These are phyloP conservation scores for Kwoniella botswanensis DNA, from an alignment of 768 basidiomycete species.

Conservation along the genomic window DNA sequence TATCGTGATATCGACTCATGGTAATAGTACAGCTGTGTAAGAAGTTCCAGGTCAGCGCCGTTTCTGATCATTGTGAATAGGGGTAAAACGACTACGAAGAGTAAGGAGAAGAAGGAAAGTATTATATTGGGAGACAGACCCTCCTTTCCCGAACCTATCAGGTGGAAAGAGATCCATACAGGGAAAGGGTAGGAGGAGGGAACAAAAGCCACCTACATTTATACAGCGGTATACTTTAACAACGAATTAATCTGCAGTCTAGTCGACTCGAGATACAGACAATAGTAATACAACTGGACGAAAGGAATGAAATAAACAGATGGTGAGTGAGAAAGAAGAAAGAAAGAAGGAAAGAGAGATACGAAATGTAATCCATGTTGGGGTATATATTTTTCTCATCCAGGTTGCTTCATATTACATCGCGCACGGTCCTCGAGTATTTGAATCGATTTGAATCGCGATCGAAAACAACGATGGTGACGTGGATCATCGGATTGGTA, in stretches of 20 bases:
- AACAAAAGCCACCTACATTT: neutral
- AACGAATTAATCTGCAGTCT: neutral
- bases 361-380: neutral
- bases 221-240: neutral
- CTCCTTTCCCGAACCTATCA: neutral
- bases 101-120: neutral
- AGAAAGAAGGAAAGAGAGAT: conserved; percentile 9
- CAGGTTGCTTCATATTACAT: neutral
- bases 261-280: neutral
- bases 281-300: neutral
- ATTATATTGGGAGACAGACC: neutral
- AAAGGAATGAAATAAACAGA: neutral
- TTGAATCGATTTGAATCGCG: neutral
- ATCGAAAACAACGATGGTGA: neutral
- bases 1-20: conserved; percentile 22
- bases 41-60: neutral
- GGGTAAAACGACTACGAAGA: neutral
- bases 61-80: neutral
- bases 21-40: neutral
- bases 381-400: neutral
- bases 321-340: neutral
- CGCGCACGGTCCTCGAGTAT: conserved; percentile 10
- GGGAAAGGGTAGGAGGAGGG: neutral
- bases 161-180: neutral
- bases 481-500: neutral